A percentile compares a stretch with the other conserved stretches of the same genome.
These are phyloP conservation scores for Kwoniella shandongensis DNA, from an alignment of 768 basidiomycete species.

Conservation along the genomic window DNA sequence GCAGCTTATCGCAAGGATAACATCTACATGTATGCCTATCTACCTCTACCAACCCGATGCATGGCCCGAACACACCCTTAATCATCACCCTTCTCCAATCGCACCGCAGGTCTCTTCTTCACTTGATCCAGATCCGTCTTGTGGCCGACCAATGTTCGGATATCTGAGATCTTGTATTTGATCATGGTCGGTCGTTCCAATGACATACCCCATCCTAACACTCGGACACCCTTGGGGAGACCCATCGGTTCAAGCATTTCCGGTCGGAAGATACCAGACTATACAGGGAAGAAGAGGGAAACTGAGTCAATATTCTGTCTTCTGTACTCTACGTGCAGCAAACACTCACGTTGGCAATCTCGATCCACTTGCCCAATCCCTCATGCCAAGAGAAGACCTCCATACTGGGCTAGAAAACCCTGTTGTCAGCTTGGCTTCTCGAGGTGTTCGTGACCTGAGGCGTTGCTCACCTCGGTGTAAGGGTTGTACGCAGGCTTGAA, in stretches of 20 bases:
- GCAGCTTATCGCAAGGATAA: not conserved
- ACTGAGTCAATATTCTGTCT: not conserved
- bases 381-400: conserved; percentile 99
- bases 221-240: conserved; percentile 90
- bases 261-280: conserved; percentile 97
- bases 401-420: conserved; percentile 55
- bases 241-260: conserved; percentile 99
- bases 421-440: conserved; percentile 6
- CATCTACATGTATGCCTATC: too few species aligned
- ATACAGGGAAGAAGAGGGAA: not conserved
- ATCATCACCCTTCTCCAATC: conserved; percentile 64
- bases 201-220: conserved; percentile 93
- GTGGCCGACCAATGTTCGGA: conserved; percentile 93
- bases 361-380: conserved; percentile 88
- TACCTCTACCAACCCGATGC: not conserved
- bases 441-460: not conserved
- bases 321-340: not conserved
- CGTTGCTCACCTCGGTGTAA: conserved; percentile 79
- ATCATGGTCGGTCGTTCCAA: conserved; percentile 99
- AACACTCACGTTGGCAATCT: conserved; percentile 73
- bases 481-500: conserved; percentile 99
- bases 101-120: conserved; percentile 84
- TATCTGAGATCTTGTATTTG: conserved; percentile 98
- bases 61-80: conserved; percentile 5
- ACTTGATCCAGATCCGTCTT: conserved; percentile 89